phyloP scores from a whole-genome alignment of 306 rosid species.

The Cicer judaicum region DNA sequence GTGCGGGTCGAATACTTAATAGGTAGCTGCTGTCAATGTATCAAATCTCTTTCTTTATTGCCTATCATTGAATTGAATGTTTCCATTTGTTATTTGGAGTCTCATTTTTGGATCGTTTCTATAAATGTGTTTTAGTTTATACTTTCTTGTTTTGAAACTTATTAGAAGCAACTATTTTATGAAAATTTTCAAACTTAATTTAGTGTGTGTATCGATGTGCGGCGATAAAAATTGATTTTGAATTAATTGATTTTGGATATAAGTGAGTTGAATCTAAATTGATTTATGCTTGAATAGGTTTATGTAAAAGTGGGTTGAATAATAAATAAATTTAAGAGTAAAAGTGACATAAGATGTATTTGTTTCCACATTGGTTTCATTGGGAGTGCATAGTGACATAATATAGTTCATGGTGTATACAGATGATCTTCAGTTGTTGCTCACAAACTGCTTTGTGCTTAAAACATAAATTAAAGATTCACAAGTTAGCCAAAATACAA shows the following conservation, averaged over 20 bases:
- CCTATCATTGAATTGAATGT: not conserved
- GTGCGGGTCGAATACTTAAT: slow-evolving; percentile 61
- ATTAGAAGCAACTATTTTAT: not conserved
- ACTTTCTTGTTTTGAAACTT: slow-evolving; percentile 14
- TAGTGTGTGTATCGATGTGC: no score
- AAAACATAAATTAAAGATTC: slow-evolving; percentile 9
- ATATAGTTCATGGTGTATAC: not conserved
- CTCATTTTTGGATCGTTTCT: not conserved
- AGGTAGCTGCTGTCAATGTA: slow-evolving; percentile 51
- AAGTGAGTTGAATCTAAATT: no score
- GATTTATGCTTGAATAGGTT: no score
- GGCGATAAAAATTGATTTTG: no score
- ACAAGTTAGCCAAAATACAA: not conserved
- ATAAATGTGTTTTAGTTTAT: not conserved
- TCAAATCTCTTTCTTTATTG: slow-evolving; percentile 9
- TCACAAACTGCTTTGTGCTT: not conserved
- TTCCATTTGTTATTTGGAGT: not conserved
- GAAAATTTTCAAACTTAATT: no score
- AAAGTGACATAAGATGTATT: no score
- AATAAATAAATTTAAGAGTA: no score
- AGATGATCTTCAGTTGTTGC: not conserved
- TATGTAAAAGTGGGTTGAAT: no score
- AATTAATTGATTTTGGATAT: no score
- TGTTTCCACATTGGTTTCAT: not conserved
- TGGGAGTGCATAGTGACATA: not conserved